Percentiles rank a stretch among this genome's conserved stretches.
Conservation (phyloP, 2,329 filamentous ascomycete genomes). For the Penicillium paneum region DNA sequence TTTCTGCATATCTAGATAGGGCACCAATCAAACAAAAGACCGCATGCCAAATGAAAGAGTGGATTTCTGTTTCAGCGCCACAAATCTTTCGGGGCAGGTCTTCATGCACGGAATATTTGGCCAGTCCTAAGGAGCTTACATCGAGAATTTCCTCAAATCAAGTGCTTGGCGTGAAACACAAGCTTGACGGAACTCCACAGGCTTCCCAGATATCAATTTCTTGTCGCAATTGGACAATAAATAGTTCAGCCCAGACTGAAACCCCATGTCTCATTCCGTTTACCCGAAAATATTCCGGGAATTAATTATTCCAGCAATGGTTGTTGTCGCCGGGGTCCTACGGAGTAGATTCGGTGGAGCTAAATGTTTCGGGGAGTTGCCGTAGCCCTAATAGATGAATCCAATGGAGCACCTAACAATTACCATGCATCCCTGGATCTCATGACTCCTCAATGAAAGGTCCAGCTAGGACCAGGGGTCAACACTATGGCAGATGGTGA, state of each 20-base stretch:
- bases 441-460: neutral
- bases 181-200: neutral
- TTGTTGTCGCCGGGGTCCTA: neutral
- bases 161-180: conserved; percentile 4
- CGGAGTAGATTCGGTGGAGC: neutral
- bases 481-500: neutral
- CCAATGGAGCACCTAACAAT: neutral
- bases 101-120: neutral
- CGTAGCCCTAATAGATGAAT: neutral
- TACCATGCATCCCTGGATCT: neutral
- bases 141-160: neutral
- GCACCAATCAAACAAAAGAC: neutral
- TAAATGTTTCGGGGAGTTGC: conserved; percentile 1
- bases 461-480: neutral
- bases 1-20: neutral
- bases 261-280: neutral
- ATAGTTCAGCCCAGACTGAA: neutral
- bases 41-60: neutral
- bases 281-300: conserved; percentile 1
- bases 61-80: neutral
- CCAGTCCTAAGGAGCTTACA: neutral
- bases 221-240: neutral
- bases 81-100: neutral
- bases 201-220: neutral
- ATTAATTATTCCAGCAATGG: neutral